A percentile compares a stretch with the other conserved stretches of the same genome.
Evolutionary conservation across 164 flowering plant genomes (phyloP).

Genomic region (Magnolia kwangsiensis): DNA sequence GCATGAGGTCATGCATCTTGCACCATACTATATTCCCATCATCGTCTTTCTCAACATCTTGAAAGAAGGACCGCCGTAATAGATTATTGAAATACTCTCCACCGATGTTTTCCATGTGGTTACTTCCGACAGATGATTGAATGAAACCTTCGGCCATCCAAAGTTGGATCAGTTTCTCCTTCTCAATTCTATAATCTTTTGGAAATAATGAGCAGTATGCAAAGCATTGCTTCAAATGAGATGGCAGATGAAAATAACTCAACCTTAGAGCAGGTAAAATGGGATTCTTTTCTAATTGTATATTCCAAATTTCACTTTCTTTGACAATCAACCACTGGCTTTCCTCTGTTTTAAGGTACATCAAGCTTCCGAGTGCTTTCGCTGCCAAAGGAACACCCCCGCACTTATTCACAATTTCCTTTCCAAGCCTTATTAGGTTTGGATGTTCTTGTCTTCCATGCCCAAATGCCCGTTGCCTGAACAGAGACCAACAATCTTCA

Average conservation of each 20-base stretch:
- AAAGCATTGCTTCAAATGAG: constrained; percentile 20
- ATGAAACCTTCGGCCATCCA: constrained; percentile 23
- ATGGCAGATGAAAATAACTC: constrained; percentile 18
- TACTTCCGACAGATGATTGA: background rate
- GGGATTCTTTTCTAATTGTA: background rate
- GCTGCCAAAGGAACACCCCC: constrained; percentile 13
- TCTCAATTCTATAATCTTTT: constrained; percentile 7
- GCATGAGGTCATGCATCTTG: constrained; percentile 12
- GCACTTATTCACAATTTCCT: constrained; percentile 11
- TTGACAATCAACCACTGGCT: constrained; percentile 10
- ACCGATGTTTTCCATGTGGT: constrained; percentile 8
- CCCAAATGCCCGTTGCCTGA: constrained; percentile 4
- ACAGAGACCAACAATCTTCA: constrained; percentile 9
- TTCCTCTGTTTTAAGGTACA: constrained; percentile 3
- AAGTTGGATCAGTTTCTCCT: constrained; percentile 4
- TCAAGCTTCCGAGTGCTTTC: constrained; percentile 7
- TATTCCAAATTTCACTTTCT: constrained; percentile 11
- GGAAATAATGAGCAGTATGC: constrained; percentile 19
- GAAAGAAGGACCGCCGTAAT: constrained; percentile 8
- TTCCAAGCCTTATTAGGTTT: constrained; percentile 1
- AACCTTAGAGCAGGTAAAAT: constrained; percentile 16
- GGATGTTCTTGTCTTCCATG: background rate
- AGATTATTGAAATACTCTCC: constrained; percentile 1
- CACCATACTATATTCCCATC: constrained; percentile 3
- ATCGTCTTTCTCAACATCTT: background rate